These are phyloP conservation scores for Circinella minor DNA, from an alignment of 371 early-diverging fungal species.

Conservation along the genomic window DNA sequence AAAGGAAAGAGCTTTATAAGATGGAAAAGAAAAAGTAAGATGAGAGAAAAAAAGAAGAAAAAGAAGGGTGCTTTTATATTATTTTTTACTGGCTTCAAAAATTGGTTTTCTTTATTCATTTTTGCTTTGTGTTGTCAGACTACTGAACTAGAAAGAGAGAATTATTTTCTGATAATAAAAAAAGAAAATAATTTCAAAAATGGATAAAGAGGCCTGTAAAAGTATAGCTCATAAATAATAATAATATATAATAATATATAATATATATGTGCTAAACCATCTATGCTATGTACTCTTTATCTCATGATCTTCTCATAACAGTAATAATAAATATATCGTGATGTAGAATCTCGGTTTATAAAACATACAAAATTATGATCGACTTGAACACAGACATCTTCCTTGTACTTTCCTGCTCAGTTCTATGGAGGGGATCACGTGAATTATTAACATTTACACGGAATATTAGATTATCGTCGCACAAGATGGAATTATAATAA, in stretches of 20 bases:
- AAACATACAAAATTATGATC: too few species aligned
- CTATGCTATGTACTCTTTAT: too few species aligned
- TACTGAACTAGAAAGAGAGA: constrained; percentile 2
- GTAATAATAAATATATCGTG: too few species aligned
- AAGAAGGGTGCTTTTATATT: not conserved
- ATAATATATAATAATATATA: too few species aligned
- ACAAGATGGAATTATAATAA: not conserved
- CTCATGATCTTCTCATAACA: too few species aligned
- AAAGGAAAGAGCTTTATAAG: not conserved
- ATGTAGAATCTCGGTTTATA: not conserved
- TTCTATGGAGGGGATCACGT: not conserved
- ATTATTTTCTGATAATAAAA: too few species aligned
- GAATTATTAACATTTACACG: not conserved
- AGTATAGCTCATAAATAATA: too few species aligned
- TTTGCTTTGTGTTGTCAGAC: constrained; percentile 15
- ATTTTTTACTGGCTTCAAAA: not conserved
- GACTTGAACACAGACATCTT: too few species aligned
- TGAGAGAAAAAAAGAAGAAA: not conserved
- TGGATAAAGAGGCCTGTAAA: too few species aligned
- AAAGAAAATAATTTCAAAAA: too few species aligned
- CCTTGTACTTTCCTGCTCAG: too few species aligned
- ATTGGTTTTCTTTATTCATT: constrained; percentile 10
- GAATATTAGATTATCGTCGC: not conserved
- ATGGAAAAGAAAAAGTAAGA: not conserved
- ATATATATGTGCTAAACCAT: too few species aligned